A percentile compares a stretch with the other conserved stretches of the same genome.
Evolutionary conservation across 305 asterid genomes (phyloP).

Genomic region (Petunia hybrid): DNA sequence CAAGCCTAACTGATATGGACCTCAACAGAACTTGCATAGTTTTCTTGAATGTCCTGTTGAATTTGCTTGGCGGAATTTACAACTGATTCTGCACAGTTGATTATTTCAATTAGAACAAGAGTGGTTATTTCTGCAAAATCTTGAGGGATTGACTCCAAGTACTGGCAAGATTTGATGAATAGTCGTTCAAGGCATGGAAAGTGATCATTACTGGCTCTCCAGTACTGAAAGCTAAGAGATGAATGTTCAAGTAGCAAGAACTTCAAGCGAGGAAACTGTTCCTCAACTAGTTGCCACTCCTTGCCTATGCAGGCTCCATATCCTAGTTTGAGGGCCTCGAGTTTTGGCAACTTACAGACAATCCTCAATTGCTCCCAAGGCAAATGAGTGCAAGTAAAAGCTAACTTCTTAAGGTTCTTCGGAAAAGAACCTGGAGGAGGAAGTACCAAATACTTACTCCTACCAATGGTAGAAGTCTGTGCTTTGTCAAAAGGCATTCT

Average conservation of each 20-base stretch:
- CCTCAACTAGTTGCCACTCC: neutral
- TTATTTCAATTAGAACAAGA: neutral
- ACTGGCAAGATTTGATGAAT: neutral
- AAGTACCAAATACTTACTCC: too few species aligned
- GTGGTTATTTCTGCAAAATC: neutral
- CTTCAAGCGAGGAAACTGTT: neutral
- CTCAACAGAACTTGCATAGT: neutral
- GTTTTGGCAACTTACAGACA: neutral
- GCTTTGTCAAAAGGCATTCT: too few species aligned
- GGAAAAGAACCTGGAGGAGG: too few species aligned
- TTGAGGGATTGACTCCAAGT: neutral
- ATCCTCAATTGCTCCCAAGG: too few species aligned
- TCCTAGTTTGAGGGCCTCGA: neutral
- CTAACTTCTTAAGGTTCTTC: too few species aligned
- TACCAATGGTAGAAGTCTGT: too few species aligned
- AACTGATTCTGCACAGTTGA: neutral
- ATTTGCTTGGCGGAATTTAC: neutral
- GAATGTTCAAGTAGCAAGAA: neutral
- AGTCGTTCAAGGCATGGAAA: constrained; percentile 25
- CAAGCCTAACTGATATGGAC: neutral
- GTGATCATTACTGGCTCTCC: constrained; percentile 18
- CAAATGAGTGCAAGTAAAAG: too few species aligned
- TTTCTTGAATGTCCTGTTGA: constrained; percentile 18
- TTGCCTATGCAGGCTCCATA: constrained; percentile 17
- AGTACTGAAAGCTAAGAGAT: neutral